Conservation (phyloP, 2,329 filamentous ascomycete genomes). For the Penicillium italicum region DNA sequence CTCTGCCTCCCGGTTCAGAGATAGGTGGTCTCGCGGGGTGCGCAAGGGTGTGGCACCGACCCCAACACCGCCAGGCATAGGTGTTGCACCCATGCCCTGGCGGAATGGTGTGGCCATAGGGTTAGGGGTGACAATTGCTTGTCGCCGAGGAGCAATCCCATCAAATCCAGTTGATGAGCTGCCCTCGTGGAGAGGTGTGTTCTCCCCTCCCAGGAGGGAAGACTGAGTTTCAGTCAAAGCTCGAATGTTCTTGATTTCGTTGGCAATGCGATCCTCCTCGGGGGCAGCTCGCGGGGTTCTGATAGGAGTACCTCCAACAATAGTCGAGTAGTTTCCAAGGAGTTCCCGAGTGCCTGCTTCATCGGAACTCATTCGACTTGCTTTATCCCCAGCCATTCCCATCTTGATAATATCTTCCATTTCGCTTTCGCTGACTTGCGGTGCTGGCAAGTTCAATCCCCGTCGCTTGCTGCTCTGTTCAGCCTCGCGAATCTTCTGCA, state of each 20-base stretch:
- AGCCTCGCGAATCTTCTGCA: constrained; percentile 91
- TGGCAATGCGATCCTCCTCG: constrained; percentile 92
- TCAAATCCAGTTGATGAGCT: constrained; percentile 82
- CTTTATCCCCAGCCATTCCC: constrained; percentile 88
- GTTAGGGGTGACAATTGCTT: constrained; percentile 86
- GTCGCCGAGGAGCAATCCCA: constrained; percentile 73
- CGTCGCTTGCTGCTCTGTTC: constrained; percentile 94
- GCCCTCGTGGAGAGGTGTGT: constrained; percentile 81
- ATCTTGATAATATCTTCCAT: constrained; percentile 98
- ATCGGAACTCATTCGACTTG: constrained; percentile 68
- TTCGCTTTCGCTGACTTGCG: constrained; percentile 89
- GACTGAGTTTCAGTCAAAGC: constrained; percentile 92
- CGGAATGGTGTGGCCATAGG: constrained; percentile 88
- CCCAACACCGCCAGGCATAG: constrained; percentile 54
- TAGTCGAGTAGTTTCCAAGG: constrained; percentile 77
- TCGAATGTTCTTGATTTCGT: constrained; percentile 91
- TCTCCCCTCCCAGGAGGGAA: constrained; percentile 87
- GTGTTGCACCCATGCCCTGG: constrained; percentile 65
- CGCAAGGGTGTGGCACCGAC: constrained; percentile 72
- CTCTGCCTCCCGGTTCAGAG: constrained; percentile 70
- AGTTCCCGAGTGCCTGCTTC: constrained; percentile 85
- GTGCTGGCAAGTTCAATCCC: constrained; percentile 74
- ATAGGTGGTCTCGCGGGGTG: constrained; percentile 83
- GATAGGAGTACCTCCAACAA: constrained; percentile 80
- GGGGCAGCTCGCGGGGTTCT: constrained; percentile 86